Evolutionary conservation across 177 flowering plant species (phyloP), one percentile per base, ranked within the genome.

Genomic region (Tripterygium wilfordii): DNA sequence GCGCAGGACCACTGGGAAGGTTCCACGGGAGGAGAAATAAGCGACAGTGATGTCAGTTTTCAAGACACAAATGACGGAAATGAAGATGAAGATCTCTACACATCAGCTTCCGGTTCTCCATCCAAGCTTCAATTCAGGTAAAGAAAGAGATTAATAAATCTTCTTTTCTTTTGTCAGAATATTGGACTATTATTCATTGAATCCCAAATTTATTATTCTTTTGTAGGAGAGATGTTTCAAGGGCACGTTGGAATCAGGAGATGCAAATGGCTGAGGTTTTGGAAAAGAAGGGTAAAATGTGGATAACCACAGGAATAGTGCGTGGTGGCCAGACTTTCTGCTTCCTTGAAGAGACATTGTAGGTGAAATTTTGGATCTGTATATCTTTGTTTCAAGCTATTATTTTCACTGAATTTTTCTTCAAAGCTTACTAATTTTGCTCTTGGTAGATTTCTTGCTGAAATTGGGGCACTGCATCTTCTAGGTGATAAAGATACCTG

Each of bases 281-380:
- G 22, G 75, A 73, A 53, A 70, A 53, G 45, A 83, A 70, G 56
- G 96, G 96, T 13, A 42, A 48, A 40, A 29, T 82, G 68, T 83
- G 87, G 92, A 74, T 48, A 3, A 72, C 78, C 14, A 85, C 77
- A 2, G 96, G 96, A 56, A 67, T 91, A 21, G 55, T 68, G 56
- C 82, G 95, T 7, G 26, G 42, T 13, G 72, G 87, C 48, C 78
- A 80, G 67, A 49, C 66, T 12, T 82, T 69, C 62, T 78, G 74
- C 65, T 67, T 64, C 1, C 63, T 86, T 48, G 98, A 83, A 64
- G 96, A 88, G 64, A 64, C 72, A 51, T 31, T 88, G 95, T 88
- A 72, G 5, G 85, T 81, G 40, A 27, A 28, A 19, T 10, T 27
- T 17, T 14, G 1, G 8, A 18, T 12, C 31, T 20, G 6, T 7